Percentiles rank a stretch among this genome's conserved stretches.
phyloP scores from a whole-genome alignment of 2,329 filamentous ascomycete species.

The Penicillium vulpinum region DNA sequence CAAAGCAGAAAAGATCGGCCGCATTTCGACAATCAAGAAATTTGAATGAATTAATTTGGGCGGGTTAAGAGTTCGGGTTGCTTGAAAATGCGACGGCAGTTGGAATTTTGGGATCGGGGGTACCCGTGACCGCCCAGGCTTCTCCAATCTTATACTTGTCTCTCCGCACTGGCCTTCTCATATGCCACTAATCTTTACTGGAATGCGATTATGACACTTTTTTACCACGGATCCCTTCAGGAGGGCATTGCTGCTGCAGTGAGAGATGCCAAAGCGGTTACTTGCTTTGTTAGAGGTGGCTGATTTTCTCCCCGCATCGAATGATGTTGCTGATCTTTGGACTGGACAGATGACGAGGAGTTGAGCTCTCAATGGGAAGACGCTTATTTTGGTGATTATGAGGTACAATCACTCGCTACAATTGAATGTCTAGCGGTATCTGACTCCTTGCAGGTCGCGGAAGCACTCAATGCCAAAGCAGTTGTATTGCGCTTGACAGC shows the following conservation, averaged over 20 bases:
- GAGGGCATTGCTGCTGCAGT: conserved; percentile 77
- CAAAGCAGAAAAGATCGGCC: conserved; percentile 31
- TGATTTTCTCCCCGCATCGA: conserved; percentile 17
- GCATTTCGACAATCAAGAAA: conserved; percentile 22
- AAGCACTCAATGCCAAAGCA: conserved; percentile 61
- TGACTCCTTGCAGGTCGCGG: conserved; percentile 50
- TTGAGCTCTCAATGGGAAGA: conserved; percentile 73
- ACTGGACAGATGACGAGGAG: conserved; percentile 61
- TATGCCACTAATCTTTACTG: neutral
- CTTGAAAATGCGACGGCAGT: conserved; percentile 7
- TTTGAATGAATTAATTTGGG: neutral
- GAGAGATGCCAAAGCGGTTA: conserved; percentile 71
- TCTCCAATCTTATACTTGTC: conserved; percentile 20
- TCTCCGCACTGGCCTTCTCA: conserved; percentile 16
- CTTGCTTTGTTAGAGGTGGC: conserved; percentile 80
- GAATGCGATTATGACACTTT: conserved; percentile 57
- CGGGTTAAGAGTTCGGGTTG: neutral
- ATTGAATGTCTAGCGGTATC: neutral
- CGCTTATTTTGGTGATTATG: conserved; percentile 59
- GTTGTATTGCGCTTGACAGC: conserved; percentile 69
- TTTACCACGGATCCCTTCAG: conserved; percentile 77
- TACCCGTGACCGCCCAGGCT: conserved; percentile 26
- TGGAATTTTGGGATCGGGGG: conserved; percentile 15
- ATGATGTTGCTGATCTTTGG: conserved; percentile 11
- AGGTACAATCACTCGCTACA: conserved; percentile 45